phyloP scores from a whole-genome alignment of 2,329 filamentous ascomycete species.

The Talaromyces sp. region DNA sequence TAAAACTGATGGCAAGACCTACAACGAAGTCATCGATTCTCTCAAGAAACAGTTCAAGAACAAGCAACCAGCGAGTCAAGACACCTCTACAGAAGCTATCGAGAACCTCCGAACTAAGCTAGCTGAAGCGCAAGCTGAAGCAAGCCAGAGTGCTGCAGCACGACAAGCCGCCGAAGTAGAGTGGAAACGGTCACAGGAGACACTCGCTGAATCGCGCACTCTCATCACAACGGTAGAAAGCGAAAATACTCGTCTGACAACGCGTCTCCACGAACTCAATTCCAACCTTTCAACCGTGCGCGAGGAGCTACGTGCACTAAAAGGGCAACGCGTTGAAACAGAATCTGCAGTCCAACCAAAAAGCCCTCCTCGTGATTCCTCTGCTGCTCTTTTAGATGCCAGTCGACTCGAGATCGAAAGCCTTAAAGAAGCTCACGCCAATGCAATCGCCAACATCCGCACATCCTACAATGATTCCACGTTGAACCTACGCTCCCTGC shows the following conservation, averaged over 20 bases:
- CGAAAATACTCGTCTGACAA: slow-evolving; percentile 33
- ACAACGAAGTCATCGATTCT: slow-evolving; percentile 33
- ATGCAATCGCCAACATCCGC: slow-evolving; percentile 30
- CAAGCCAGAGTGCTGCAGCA: slow-evolving; percentile 21
- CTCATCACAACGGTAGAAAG: slow-evolving; percentile 32
- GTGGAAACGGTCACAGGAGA: slow-evolving; percentile 28
- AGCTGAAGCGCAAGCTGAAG: slow-evolving; percentile 22
- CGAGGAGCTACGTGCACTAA: slow-evolving; percentile 23
- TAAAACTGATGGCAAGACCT: slow-evolving; percentile 26
- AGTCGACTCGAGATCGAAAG: slow-evolving; percentile 31
- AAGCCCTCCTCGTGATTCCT: not conserved
- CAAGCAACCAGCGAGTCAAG: slow-evolving; percentile 14
- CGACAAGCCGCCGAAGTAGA: slow-evolving; percentile 30
- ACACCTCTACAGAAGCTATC: slow-evolving; percentile 14
- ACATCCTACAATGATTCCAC: slow-evolving; percentile 31
- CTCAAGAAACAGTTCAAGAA: slow-evolving; percentile 28
- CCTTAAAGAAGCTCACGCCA: slow-evolving; percentile 31
- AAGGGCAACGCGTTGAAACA: slow-evolving; percentile 26
- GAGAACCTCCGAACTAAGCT: slow-evolving; percentile 22
- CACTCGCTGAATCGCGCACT: slow-evolving; percentile 29
- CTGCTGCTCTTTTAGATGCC: slow-evolving; percentile 21
- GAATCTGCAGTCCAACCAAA: slow-evolving; percentile 7
- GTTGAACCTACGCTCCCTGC: slow-evolving; percentile 28
- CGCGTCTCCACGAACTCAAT: slow-evolving; percentile 29
- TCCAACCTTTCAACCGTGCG: slow-evolving; percentile 26